Evolutionary conservation across 768 basidiomycete species (phyloP), one percentile per base, ranked within the genome.

Genomic region (Lentinula sp.): DNA sequence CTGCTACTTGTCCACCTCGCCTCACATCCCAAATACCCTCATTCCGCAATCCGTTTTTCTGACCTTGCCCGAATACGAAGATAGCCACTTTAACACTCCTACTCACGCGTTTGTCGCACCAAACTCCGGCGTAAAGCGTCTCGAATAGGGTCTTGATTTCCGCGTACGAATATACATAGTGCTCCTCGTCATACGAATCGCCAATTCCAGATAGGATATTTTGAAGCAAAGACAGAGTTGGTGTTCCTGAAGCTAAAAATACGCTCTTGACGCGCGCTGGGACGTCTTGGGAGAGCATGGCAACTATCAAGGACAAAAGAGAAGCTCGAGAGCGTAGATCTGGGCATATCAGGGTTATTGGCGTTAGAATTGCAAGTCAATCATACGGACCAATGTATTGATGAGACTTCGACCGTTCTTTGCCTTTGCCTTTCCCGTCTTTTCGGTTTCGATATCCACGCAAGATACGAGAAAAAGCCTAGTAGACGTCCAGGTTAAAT

Each of bases 181-280:
- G 4, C 13, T 43, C 40, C n/a, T 43, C 40, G 8, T 56, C 13
- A 43, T 56, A 56, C 23, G 23, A 42, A 31, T 56, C 55, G 23
- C 55, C 55, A 43, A 56, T 18, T 43, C 55, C 55, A 43, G 55
- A 23, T 15, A 56, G 28, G 21, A 56, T 15, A 28, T 21, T 56
- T 56, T 43, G 55, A n/a, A 56, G 55, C 11, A 56, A 28, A 56
- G 40, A 15, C 10, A 56, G 39, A 31, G 55, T 56, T 9, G 55
- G 55, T 37, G 55, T 56, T 37, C 55, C 55, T 43, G 40, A 18
- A 42, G 55, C 18, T n/a, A 56, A 32, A 16, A 56, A 56, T 42
- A 40, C 55, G n/a, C 40, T 56, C 39, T 56, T 56, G 55, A 56
- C 55, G 40, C 55, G 55, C 9, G 55, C 55, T 16, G 55, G 23